Conservation (phyloP, 495 filamentous ascomycete species). For the Articulospora tetracladia region DNA sequence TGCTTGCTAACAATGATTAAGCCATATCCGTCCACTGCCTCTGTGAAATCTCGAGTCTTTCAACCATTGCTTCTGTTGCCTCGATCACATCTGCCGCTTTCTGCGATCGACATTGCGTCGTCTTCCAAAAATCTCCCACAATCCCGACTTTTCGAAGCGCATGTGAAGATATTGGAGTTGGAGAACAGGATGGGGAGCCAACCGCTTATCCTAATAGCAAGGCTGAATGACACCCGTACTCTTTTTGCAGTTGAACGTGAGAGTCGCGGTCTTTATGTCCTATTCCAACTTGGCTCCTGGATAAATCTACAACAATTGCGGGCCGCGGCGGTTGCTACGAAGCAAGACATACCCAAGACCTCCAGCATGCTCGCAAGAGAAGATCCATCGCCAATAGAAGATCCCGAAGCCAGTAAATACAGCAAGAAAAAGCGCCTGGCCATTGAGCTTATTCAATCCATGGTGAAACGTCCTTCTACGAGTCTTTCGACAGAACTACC, state of each 20-base stretch:
- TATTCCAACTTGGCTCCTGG: constrained; percentile 67
- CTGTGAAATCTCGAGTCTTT: constrained; percentile 54
- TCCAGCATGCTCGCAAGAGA: not conserved
- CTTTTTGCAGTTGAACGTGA: constrained; percentile 74
- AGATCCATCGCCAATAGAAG: not conserved
- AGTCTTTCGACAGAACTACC: constrained; percentile 25
- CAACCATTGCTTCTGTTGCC: constrained; percentile 58
- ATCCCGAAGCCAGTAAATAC: constrained; percentile 34
- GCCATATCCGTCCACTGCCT: constrained; percentile 55
- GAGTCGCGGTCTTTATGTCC: constrained; percentile 57
- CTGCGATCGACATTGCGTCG: constrained; percentile 53
- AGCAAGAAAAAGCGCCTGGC: constrained; percentile 42
- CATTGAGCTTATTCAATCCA: constrained; percentile 48
- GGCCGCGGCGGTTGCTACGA: constrained; percentile 31
- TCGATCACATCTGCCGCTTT: constrained; percentile 55
- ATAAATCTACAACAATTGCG: constrained; percentile 49
- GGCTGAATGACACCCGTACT: constrained; percentile 48
- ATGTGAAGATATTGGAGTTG: constrained; percentile 58
- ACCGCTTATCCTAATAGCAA: constrained; percentile 62
- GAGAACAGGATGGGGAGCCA: constrained; percentile 46
- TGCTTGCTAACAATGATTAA: constrained; percentile 28
- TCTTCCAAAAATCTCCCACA: constrained; percentile 47
- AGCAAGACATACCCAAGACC: constrained; percentile 27
- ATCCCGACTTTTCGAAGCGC: constrained; percentile 53
- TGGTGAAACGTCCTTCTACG: constrained; percentile 35